Evolutionary conservation across 208 protist genomes (phyloP), one percentile per base, ranked within the genome.

Genomic region (Wallacemonas rigidus): DNA sequence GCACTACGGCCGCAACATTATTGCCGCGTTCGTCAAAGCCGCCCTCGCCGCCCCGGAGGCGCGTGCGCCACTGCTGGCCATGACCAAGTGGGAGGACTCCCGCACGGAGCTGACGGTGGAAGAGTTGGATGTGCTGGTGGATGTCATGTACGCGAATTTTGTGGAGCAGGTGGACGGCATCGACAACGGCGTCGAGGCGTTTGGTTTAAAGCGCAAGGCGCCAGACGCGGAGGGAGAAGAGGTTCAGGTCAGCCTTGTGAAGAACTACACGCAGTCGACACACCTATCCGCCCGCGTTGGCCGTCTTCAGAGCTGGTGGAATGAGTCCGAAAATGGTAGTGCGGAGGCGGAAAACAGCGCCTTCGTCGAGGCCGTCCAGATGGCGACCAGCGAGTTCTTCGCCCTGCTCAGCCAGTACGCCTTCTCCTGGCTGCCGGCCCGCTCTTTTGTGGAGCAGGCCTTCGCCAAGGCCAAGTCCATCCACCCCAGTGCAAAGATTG

Each of bases 1-100:
- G 74, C 97, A 99, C 80, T 98, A 87, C 83, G 97, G 98, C 44
- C 89, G 91, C 38, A 90, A 96, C 11, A 94, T 99, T 47, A 97
- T 98, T 43, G 75, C 63, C 35, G 48, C 69, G 26, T 88, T 94
- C 72, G 74, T 92, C 11, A 53, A 81, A 40, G 70, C 77, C 26
- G 80, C 80, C 51, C 69, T 91, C 56, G 54, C 75, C n/a, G 80
- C 71, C 65, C 47, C 63, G 40, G 70, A 76, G 6, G 81, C 75
- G 45, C 75, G 82, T n/a, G 58, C 38, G 12, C 47, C 82, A 56
- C 64, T 93, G 47, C 73, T 92, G 51, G 38, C 50, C 15, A 79
- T 91, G 70, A 75, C 80, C 14, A 45, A 70, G 11, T 92, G 87
- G 87, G 38, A 45, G 6, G 67, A 44, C 35, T 69, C 35, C 9